Evolutionary conservation across 2,329 filamentous ascomycete species (phyloP), one percentile per base, ranked within the genome.

Genomic region (Xylariaceae sp.): DNA sequence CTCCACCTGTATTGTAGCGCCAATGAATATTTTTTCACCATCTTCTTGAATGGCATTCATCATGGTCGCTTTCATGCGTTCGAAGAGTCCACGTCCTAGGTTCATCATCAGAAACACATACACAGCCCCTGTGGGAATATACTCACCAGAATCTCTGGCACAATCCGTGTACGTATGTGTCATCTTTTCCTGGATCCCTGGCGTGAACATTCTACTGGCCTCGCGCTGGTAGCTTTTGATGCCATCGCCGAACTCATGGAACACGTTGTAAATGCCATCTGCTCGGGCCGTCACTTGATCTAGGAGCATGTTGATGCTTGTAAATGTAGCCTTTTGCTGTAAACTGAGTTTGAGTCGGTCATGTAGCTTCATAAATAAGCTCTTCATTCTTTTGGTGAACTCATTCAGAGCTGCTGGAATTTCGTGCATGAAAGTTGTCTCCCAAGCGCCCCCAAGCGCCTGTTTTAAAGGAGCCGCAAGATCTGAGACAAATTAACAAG

Each of bases 11-110:
- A 32, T 9, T 9, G 16, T 41, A 4, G 43, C 41, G 24, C 3
- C n/a, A 2, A n/a, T 38, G 22, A 48, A 40, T 3, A 51, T 42
- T 3, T 7, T 9, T n/a, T 4, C 3, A 7, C 33, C n/a, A 12
- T 47, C 6, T 3, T 29, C 17, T 15, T 8, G 26, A 2, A 54
- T 32, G 11, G 44, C 34, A 2, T 28, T 15, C 15, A 39, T 13
- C 43, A 54, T 48, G 13, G 3, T 15, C 0, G 37, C 12, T 34
- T 43, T 38, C 2, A 52, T 51, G 32, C 48, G 50, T 2, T 18
- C 11, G 37, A 52, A 52, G 18, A 47, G 45, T 6, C 52, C 52
- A 15, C 8, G 36, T 24, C 52, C 50, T 52, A 22, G 22, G 11
- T n/a, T 31, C 29, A 28, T 19, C 18, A 37, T 31, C 29, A n/a